Conservation (phyloP, 768 basidiomycete genomes). For the Auricularia sp. region DNA sequence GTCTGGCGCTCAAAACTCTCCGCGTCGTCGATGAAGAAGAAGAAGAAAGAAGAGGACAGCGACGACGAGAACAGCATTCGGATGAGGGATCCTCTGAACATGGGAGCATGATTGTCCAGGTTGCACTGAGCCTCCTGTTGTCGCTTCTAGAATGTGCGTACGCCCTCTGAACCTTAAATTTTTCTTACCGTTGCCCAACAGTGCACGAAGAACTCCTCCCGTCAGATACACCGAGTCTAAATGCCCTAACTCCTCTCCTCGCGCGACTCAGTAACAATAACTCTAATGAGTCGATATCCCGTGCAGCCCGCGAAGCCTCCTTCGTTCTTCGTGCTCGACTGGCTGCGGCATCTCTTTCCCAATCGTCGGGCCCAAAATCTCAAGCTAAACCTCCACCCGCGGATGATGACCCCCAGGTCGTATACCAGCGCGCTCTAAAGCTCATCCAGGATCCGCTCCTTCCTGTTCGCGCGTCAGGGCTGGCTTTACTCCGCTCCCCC, state of each 20-base stretch:
- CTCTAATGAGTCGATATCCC: slow-evolving; percentile 35
- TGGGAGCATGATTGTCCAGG: slow-evolving; percentile 26
- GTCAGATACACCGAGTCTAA: slow-evolving; percentile 52
- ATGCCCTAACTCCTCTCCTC: slow-evolving; percentile 59
- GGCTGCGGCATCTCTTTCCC: slow-evolving; percentile 33
- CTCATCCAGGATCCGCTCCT: slow-evolving; percentile 85
- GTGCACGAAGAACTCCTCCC: slow-evolving; percentile 29
- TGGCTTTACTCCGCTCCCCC: slow-evolving; percentile 57
- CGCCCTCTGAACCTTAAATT: background rate
- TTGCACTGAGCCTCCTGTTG: slow-evolving; percentile 65
- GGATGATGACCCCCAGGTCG: slow-evolving; percentile 41
- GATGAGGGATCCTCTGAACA: slow-evolving; percentile 36
- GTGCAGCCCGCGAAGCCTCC: slow-evolving; percentile 64
- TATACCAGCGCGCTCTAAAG: slow-evolving; percentile 79
- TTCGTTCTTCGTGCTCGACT: slow-evolving; percentile 77
- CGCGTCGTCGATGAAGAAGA: slow-evolving; percentile 28
- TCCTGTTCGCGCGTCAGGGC: slow-evolving; percentile 88
- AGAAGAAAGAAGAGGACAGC: slow-evolving; percentile 25
- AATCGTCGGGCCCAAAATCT: slow-evolving; percentile 20
- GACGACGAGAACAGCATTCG: slow-evolving; percentile 28
- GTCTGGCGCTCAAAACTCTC: slow-evolving; percentile 15
- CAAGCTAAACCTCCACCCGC: slow-evolving; percentile 19
- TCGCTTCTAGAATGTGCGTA: slow-evolving; percentile 74
- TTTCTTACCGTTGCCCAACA: slow-evolving; percentile 22
- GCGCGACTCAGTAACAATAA: slow-evolving; percentile 39